Evolutionary conservation across 2,329 filamentous ascomycete genomes (phyloP), one percentile per base, ranked within the genome.

Genomic region (Diplodia seriata): DNA sequence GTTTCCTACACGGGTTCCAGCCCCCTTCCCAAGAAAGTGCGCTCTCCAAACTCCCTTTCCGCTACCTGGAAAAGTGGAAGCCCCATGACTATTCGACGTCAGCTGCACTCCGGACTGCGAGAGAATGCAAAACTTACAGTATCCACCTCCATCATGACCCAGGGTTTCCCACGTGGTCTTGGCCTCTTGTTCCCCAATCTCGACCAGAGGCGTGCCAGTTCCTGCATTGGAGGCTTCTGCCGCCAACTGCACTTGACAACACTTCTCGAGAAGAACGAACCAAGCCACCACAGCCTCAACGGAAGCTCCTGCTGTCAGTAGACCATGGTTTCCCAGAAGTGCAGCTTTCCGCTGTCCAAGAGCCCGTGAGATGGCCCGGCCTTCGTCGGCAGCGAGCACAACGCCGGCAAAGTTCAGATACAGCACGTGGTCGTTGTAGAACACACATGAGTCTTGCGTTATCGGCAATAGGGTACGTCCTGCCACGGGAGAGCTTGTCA

Each of bases 101-200:
- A 62, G 40, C 29, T 55, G 12, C 18, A 4, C 5, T 33, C 15
- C 12, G 11, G 9, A 20, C 12, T n/a, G 29, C 26, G 26, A 55
- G 3, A 36, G 15, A 4, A n/a, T 18, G 7, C 0, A 18, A 11
- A 12, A 23, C 53, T 55, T 55, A 55, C 29, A 55, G 26, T 55
- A 55, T 36, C 53, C 29, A 23, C 53, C 50, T 11, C 29, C 53
- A 4, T 5, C 20, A 9, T 55, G 53, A 1, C 53, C 53, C 29
- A 55, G 8, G 0, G 53, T 12, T 15, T 55, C 53, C 73, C 86
- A 88, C 0, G 91, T 93, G 73, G 86, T 90, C 20, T 76, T 80
- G 0, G 91, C 90, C 75, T 93, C 90, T 63, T 88, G 86, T 1
- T 90, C 86, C 8, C 84, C 81, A 72, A 93, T 89, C 77, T 90